Evolutionary conservation across 345 rosid species (phyloP).

Genomic region (Eucalyptus curtisii): DNA sequence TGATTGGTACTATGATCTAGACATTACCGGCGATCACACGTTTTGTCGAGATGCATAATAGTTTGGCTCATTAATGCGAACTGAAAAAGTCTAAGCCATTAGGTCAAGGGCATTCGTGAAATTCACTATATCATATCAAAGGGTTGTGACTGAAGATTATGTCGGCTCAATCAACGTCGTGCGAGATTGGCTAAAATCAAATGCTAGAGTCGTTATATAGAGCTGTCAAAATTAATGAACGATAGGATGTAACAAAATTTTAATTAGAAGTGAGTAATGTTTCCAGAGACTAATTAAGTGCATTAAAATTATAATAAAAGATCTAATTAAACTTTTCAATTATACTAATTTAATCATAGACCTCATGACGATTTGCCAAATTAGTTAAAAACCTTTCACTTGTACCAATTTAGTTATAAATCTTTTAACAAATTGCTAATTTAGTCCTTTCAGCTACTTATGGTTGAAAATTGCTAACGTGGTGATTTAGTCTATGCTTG

Average conservation of each 20-base stretch:
- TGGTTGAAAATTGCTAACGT: not conserved
- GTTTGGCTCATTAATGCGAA: not conserved
- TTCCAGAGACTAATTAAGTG: not conserved
- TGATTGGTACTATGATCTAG: not conserved
- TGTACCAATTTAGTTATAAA: not conserved
- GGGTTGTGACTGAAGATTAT: not conserved
- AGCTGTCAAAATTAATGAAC: not conserved
- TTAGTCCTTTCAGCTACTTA: not conserved
- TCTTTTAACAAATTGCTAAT: not conserved
- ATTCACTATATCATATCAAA: not conserved
- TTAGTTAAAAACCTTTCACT: not conserved
- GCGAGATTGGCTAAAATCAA: not conserved
- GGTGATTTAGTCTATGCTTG: accelerated
- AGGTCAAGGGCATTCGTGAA: not conserved
- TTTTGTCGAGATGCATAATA: not conserved
- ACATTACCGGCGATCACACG: not conserved
- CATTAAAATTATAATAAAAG: not conserved
- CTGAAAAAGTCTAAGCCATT: not conserved
- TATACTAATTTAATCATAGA: not conserved
- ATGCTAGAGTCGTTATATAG: not conserved
- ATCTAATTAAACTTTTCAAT: not conserved
- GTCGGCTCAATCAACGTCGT: not conserved
- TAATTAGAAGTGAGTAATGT: not conserved
- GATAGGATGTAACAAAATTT: not conserved
- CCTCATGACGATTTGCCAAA: not conserved